Evolutionary conservation across 345 rosid genomes (phyloP), one percentile per base, ranked within the genome.

Genomic region (Moricandia moricandioides): DNA sequence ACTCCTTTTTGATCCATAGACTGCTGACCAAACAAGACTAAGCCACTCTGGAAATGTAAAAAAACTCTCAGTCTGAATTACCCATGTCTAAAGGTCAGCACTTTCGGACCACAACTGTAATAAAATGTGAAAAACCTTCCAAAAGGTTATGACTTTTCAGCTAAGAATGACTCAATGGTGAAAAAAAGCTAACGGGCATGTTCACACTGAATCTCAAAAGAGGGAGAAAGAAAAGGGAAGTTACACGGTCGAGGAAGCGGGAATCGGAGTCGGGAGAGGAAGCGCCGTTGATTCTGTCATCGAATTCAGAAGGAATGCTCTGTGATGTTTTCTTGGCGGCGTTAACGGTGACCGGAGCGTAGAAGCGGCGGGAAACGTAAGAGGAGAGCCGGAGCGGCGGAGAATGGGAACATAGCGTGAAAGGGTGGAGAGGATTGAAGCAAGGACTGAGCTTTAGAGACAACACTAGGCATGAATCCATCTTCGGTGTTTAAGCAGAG

Each of bases 231-330:
- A 1, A 62, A 52, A 2, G 27, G 5, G 39, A 35, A 30, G 17
- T 71, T 81, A 91, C 97, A 81, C 96, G 81, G 84, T 91, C 98
- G 70, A 87, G 86, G 85, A 89, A 88, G 69, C 88, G 96, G 8
- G 93, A 61, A 82, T 92, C 93, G 13, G 81, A 68, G 60, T 91
- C 92, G 5, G 84, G 74, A 68, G 85, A 78, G 12, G 76, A 10
- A 30, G 83, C 76, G 55, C 96, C 93, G 58, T 88, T 88, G 68
- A 86, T 82, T 77, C 78, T 88, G 47, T 74, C 81, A 9, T 89
- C 86, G 72, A 84, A 83, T 67, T 82, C 91, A 71, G 87, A 91
- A 40, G 68, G 82, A 17, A 86, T 75, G 54, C 35, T 75, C 14
- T 61, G 81, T 6, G 74, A 61, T 55, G 71, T 63, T 71, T 75